These are phyloP conservation scores for Chrysosporium keratinophilum DNA, from an alignment of 2,329 filamentous ascomycete genomes.

Conservation along the genomic window DNA sequence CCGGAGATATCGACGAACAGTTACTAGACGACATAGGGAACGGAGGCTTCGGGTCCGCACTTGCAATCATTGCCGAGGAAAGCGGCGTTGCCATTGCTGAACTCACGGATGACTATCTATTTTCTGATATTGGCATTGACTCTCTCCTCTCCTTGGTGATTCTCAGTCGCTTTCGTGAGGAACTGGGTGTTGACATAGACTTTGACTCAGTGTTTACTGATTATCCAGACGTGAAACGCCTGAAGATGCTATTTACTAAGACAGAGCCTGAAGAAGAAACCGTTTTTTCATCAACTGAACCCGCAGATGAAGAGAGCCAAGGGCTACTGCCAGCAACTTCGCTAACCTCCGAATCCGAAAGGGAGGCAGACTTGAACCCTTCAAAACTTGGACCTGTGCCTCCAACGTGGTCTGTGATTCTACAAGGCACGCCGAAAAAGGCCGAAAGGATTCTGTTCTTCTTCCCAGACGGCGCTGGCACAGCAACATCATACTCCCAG, in stretches of 20 bases:
- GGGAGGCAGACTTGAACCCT: background rate
- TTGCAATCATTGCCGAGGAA: slow-evolving; percentile 8
- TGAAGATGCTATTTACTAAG: too few species aligned
- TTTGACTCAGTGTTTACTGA: too few species aligned
- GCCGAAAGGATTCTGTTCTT: slow-evolving; percentile 30
- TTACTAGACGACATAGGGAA: too few species aligned
- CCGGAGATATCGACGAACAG: too few species aligned
- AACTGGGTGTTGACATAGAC: slow-evolving; percentile 34
- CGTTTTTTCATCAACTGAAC: slow-evolving; percentile 5
- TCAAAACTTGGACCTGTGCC: background rate
- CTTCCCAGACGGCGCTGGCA: slow-evolving; percentile 42
- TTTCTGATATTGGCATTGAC: slow-evolving; percentile 15
- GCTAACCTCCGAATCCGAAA: background rate
- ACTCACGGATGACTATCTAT: slow-evolving; percentile 5
- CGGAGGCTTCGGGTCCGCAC: too few species aligned
- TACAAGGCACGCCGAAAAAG: slow-evolving; percentile 38
- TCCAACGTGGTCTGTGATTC: slow-evolving; percentile 25
- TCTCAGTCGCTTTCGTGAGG: slow-evolving; percentile 4
- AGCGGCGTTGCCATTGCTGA: slow-evolving; percentile 12
- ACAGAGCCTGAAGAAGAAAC: too few species aligned
- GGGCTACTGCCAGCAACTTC: background rate
- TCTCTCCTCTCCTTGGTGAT: slow-evolving; percentile 13
- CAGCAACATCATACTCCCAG: slow-evolving; percentile 34
- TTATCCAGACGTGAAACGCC: background rate
- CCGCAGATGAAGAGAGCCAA: background rate